Percentiles rank a stretch among this genome's conserved stretches.
Conservation (phyloP, 129 eudicot species). For the Lonicera japonica region DNA sequence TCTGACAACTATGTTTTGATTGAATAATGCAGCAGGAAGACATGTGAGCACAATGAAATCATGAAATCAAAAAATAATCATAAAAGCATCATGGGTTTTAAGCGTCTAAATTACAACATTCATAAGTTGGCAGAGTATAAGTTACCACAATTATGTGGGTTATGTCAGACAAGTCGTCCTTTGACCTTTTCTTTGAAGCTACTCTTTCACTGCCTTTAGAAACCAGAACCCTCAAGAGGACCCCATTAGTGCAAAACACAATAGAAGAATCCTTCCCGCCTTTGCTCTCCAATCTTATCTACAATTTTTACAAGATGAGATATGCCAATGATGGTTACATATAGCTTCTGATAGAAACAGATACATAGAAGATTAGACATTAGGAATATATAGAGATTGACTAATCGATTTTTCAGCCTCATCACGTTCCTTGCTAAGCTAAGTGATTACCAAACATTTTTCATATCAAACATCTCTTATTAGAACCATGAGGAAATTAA, state of each 20-base stretch:
- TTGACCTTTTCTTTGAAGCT: slow-evolving; percentile 26
- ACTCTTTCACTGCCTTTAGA: slow-evolving; percentile 36
- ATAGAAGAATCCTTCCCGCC: slow-evolving; percentile 91
- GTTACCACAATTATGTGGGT: slow-evolving; percentile 97
- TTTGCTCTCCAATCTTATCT: slow-evolving; percentile 90
- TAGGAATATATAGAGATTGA: no score
- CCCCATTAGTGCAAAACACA: slow-evolving; percentile 93
- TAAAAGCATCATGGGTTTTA: neutral
- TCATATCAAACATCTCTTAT: no score
- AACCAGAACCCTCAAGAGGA: slow-evolving; percentile 78
- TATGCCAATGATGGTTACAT: neutral
- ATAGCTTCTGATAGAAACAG: neutral
- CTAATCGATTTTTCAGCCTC: no score
- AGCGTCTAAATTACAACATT: neutral
- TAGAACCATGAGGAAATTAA: no score
- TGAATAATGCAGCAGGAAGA: no score
- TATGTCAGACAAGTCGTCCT: slow-evolving; percentile 45
- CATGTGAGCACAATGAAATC: no score
- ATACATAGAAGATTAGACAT: neutral
- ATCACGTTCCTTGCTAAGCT: no score
- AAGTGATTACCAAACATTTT: no score
- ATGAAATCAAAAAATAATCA: no score
- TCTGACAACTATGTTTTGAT: no score
- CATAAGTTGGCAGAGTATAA: slow-evolving; percentile 4
- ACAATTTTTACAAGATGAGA: slow-evolving; percentile 16